Conservation (phyloP, 2,329 filamentous ascomycete genomes). For the Harringtonia aguacate region DNA sequence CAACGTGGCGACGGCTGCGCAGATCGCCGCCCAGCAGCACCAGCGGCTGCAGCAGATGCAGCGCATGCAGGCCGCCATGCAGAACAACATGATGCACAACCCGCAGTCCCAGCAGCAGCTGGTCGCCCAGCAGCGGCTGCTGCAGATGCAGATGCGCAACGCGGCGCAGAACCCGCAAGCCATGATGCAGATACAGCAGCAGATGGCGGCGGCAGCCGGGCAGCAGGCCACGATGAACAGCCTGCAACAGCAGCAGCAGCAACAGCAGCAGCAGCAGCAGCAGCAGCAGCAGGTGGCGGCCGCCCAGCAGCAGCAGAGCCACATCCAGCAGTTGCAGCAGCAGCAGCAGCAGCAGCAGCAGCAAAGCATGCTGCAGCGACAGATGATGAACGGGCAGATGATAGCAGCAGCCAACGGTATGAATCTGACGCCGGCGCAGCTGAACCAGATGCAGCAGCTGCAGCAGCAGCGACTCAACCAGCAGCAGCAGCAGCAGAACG, state of each 20-base stretch:
- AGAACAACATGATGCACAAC: conserved; percentile 30
- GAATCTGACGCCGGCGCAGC: conserved; percentile 18
- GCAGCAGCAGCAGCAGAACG: conserved; percentile 17
- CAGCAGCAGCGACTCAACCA: conserved; percentile 15
- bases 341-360: conserved; percentile 23
- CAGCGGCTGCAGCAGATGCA: conserved; percentile 31
- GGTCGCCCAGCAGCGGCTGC: conserved; percentile 22
- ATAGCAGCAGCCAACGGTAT: conserved; percentile 16
- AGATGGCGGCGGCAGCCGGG: conserved; percentile 20
- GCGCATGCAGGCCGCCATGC: conserved; percentile 15
- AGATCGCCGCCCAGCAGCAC: conserved; percentile 31
- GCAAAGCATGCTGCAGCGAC: conserved; percentile 23
- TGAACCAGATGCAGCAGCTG: conserved; percentile 16
- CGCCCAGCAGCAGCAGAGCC: conserved; percentile 20
- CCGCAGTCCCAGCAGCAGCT: conserved; percentile 21
- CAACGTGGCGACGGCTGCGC: conserved; percentile 23
- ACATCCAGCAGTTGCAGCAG: conserved; percentile 27
- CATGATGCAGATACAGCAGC: conserved; percentile 21
- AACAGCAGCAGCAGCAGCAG: conserved; percentile 21
- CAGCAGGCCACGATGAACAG: conserved; percentile 15
- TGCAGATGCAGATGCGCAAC: conserved; percentile 20
- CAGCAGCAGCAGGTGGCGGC: conserved; percentile 19
- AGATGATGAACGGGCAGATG: conserved; percentile 15
- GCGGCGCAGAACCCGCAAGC: conserved; percentile 22
- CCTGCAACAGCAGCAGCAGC: conserved; percentile 14